Percentiles rank a stretch among this genome's conserved stretches.
phyloP scores from a whole-genome alignment of 1,284 basidiomycete genomes.

The Boletus subluridellus region DNA sequence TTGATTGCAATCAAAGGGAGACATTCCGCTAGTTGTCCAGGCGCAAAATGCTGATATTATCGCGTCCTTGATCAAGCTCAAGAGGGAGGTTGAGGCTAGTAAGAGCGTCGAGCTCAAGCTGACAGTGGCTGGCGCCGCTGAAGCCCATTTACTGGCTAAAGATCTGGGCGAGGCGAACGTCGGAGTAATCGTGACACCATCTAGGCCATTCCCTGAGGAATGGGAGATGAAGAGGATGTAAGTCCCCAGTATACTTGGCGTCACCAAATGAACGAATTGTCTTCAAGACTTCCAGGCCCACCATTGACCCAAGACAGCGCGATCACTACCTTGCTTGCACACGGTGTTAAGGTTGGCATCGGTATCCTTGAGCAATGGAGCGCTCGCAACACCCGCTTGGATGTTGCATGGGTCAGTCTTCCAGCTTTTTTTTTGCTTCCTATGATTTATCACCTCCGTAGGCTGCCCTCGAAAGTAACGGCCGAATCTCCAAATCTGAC shows the following conservation, averaged over 20 bases:
- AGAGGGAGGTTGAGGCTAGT: slow-evolving; percentile 62
- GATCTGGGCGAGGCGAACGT: slow-evolving; percentile 69
- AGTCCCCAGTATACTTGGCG: slow-evolving; percentile 14
- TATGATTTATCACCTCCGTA: slow-evolving; percentile 1
- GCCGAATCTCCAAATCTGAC: slow-evolving; percentile 29
- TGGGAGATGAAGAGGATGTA: slow-evolving; percentile 59
- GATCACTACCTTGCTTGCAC: slow-evolving; percentile 56
- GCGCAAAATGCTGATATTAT: slow-evolving; percentile 72
- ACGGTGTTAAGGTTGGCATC: slow-evolving; percentile 75
- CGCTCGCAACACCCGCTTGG: slow-evolving; percentile 62
- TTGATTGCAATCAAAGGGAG: slow-evolving; percentile 37
- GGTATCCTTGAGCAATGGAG: slow-evolving; percentile 52
- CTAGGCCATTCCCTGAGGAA: slow-evolving; percentile 54
- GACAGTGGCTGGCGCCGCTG: slow-evolving; percentile 68
- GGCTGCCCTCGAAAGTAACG: slow-evolving; percentile 25
- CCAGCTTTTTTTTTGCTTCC: not conserved
- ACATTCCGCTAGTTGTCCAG: slow-evolving; percentile 56
- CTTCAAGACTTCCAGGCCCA: slow-evolving; percentile 60
- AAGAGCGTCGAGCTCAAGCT: slow-evolving; percentile 43
- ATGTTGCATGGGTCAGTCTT: slow-evolving; percentile 34
- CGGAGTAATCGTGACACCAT: slow-evolving; percentile 67
- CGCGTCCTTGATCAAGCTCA: slow-evolving; percentile 74
- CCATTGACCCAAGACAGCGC: slow-evolving; percentile 69
- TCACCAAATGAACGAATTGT: not conserved
- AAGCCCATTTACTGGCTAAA: slow-evolving; percentile 73